A percentile compares a stretch with the other conserved stretches of the same genome.
These are phyloP conservation scores for Nakazawaea siamensis DNA, from an alignment of 805 yeast genomes.

Conservation along the genomic window DNA sequence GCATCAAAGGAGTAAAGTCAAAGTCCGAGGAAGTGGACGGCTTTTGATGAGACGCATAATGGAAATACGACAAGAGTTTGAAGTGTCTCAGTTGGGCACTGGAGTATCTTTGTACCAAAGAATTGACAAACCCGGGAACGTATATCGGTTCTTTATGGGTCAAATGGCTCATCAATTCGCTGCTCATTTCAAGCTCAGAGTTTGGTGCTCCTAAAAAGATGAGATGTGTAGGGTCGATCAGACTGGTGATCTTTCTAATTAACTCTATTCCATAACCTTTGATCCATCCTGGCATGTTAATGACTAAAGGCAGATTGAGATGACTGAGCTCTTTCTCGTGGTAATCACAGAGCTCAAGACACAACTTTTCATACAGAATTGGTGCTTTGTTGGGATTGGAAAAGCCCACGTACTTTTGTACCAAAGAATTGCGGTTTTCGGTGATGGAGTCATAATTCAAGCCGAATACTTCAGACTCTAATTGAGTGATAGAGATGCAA, in stretches of 20 bases:
- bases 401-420: constrained; percentile 47
- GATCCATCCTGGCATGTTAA: constrained; percentile 89
- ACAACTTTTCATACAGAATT: constrained; percentile 37
- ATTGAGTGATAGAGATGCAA: constrained; percentile 45
- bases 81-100: constrained; percentile 45
- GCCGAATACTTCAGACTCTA: constrained; percentile 29
- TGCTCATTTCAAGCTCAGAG: constrained; percentile 23
- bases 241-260: constrained; percentile 35
- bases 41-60: constrained; percentile 24
- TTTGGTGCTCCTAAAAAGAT: constrained; percentile 40
- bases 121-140: constrained; percentile 25
- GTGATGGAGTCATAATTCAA: constrained; percentile 18
- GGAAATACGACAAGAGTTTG: constrained; percentile 47
- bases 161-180: constrained; percentile 21
- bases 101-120: constrained; percentile 26
- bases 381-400: constrained; percentile 66
- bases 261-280: constrained; percentile 77
- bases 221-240: constrained; percentile 46
- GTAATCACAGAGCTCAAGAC: constrained; percentile 21
- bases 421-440: constrained; percentile 16
- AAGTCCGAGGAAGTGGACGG: constrained; percentile 13
- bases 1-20: constrained; percentile 33
- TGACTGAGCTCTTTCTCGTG: constrained; percentile 17
- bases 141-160: constrained; percentile 17
- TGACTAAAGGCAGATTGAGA: constrained; percentile 34